A percentile compares a stretch with the other conserved stretches of the same genome.
These are phyloP conservation scores for Pseudonitzschia delicatissima DNA, from an alignment of 108 stramenopile genomes.

Conservation along the genomic window DNA sequence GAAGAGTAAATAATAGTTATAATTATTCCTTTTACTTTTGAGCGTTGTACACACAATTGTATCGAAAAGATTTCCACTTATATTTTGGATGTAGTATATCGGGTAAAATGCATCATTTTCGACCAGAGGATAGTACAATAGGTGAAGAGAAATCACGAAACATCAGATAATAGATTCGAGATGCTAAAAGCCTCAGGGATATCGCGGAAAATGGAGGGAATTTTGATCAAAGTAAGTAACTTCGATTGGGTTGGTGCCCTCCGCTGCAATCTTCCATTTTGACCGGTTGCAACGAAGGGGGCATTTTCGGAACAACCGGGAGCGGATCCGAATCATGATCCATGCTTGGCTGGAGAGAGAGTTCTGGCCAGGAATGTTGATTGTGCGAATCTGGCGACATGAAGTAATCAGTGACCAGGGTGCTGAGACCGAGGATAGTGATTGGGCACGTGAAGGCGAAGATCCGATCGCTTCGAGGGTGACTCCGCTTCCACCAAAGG, in stretches of 20 bases:
- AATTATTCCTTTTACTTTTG: too few relatives aligned
- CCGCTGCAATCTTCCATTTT: neutral
- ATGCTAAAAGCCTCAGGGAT: slow-evolving; percentile 2
- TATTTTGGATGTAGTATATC: too few relatives aligned
- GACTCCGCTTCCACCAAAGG: neutral
- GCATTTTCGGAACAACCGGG: slow-evolving; percentile 14
- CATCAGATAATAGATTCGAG: too few relatives aligned
- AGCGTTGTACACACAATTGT: too few relatives aligned
- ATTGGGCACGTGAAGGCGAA: slow-evolving; percentile 3
- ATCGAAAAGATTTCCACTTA: too few relatives aligned
- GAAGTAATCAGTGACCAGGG: slow-evolving; percentile 5
- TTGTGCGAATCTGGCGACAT: neutral
- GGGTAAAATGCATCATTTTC: too few relatives aligned
- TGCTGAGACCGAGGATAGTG: slow-evolving; percentile 12
- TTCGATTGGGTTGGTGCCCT: neutral
- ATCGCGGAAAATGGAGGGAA: slow-evolving; percentile 1
- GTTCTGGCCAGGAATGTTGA: neutral
- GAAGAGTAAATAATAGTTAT: slow-evolving; percentile 14
- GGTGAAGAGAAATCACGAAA: too few relatives aligned
- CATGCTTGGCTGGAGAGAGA: slow-evolving; percentile 9
- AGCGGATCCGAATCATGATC: slow-evolving; percentile 18
- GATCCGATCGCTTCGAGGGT: slow-evolving; percentile 1
- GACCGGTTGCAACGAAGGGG: slow-evolving; percentile 8
- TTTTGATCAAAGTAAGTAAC: neutral
- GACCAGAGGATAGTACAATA: too few relatives aligned